Conservation (phyloP, 1,284 basidiomycete genomes). For the Pseudozyma sp. region DNA sequence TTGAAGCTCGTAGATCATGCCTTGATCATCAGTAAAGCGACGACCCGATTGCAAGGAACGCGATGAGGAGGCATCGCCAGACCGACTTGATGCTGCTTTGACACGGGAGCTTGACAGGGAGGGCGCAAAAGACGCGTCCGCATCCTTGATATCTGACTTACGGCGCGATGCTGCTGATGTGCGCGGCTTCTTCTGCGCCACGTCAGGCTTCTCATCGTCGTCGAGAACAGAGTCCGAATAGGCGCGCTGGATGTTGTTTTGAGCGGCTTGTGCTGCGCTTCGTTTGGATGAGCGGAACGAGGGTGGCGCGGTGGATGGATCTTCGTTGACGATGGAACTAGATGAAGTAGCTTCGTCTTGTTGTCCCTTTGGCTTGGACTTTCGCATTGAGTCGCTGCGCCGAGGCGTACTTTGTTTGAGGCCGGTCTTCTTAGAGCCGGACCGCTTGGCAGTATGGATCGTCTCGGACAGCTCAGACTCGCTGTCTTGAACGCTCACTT, state of each 20-base stretch:
- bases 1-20: conserved; percentile 32
- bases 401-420: no score
- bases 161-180: conserved; percentile 7
- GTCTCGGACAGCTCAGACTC: no score
- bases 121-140: not conserved
- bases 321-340: not conserved
- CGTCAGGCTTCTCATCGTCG: not conserved
- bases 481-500: no score
- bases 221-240: conserved; percentile 9
- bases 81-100: conserved; percentile 3
- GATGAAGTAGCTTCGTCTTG: not conserved
- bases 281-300: conserved; percentile 22
- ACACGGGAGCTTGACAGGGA: not conserved
- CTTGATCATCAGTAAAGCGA: conserved; percentile 18
- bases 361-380: no score
- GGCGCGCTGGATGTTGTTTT: conserved; percentile 28
- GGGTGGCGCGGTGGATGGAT: not conserved
- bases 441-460: no score
- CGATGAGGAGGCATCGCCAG: not conserved
- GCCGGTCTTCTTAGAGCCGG: no score
- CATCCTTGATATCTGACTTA: not conserved
- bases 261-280: conserved; percentile 28
- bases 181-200: conserved; percentile 12
- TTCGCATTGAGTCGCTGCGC: no score
- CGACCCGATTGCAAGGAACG: not conserved